These are phyloP conservation scores for Lumnitzera racemosa DNA, from an alignment of 345 rosid genomes.

Conservation along the genomic window DNA sequence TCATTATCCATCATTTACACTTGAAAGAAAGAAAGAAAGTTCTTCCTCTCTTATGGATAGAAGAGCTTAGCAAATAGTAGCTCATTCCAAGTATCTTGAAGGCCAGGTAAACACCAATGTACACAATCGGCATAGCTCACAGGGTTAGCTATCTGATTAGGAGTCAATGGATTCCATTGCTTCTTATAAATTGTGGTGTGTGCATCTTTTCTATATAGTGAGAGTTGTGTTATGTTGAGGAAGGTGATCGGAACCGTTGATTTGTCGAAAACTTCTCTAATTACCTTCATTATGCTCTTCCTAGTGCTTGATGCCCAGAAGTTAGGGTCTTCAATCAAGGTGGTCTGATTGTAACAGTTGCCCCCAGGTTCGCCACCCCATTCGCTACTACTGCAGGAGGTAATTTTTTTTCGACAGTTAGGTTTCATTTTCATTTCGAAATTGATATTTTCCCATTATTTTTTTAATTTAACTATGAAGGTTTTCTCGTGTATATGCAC, in stretches of 20 bases:
- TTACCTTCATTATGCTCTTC: slow-evolving; percentile 70
- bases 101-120: slow-evolving; percentile 98
- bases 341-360: slow-evolving; percentile 80
- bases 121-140: slow-evolving; percentile 81
- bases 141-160: slow-evolving; percentile 67
- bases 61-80: slow-evolving; percentile 80
- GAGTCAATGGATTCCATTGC: slow-evolving; percentile 76
- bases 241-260: slow-evolving; percentile 75
- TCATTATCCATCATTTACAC: not conserved
- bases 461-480: no score
- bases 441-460: no score
- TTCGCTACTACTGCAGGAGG: slow-evolving; percentile 49
- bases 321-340: slow-evolving; percentile 44
- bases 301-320: slow-evolving; percentile 76
- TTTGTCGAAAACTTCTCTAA: slow-evolving; percentile 62
- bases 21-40: not conserved
- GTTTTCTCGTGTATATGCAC: no score
- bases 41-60: slow-evolving; percentile 20
- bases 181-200: slow-evolving; percentile 94
- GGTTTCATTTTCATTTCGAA: no score
- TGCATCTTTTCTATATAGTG: slow-evolving; percentile 77
- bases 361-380: slow-evolving; percentile 68
- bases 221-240: slow-evolving; percentile 83
- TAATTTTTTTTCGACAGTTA: not conserved
- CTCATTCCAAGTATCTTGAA: slow-evolving; percentile 97